Evolutionary conservation across 106 monocot species (phyloP), one percentile per base, ranked within the genome.

Genomic region (Dactylorhiza incarnata): DNA sequence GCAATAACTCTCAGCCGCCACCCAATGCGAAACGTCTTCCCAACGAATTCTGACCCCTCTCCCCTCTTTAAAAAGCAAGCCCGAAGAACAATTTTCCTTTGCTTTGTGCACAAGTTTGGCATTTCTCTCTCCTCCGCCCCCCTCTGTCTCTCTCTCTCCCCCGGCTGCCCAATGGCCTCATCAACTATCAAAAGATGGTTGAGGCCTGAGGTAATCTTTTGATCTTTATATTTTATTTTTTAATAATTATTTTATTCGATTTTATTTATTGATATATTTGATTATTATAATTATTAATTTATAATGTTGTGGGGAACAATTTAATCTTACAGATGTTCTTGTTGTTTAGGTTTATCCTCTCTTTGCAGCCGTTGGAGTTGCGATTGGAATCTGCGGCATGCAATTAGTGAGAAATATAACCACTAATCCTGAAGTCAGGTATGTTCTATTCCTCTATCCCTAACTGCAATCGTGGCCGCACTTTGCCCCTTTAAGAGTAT

Each of bases 401-500:
- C 86, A 83, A 56, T 78, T 94, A 68, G 72, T 86, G 11, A 66
- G 94, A 7, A 94, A 94, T 81, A 91, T 94, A 79, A 72, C 81
- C 17, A 79, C 68, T 46, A 94, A 94, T 70, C 94, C 94, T 20
- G 91, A 94, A 83, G 94, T 94, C 19, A 94, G 94, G 94, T 94
- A 80, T n/a, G 58, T 19, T 58, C n/a, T n/a, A n/a, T n/a, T n/a
- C n/a, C n/a, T n/a, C n/a, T n/a, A n/a, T n/a, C n/a, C n/a, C n/a
- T n/a, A n/a, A n/a, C n/a, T n/a, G n/a, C n/a, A n/a, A n/a, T n/a
- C n/a, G n/a, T n/a, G n/a, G n/a, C n/a, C n/a, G n/a, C n/a, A n/a
- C n/a, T n/a, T n/a, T n/a, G n/a, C n/a, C n/a, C n/a, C n/a, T n/a
- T n/a, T n/a, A n/a, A n/a, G n/a, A n/a, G n/a, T n/a, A n/a, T n/a